Evolutionary conservation across 1,284 basidiomycete species (phyloP), one percentile per base, ranked within the genome.

Genomic region (Microbotryomycetes sp.): DNA sequence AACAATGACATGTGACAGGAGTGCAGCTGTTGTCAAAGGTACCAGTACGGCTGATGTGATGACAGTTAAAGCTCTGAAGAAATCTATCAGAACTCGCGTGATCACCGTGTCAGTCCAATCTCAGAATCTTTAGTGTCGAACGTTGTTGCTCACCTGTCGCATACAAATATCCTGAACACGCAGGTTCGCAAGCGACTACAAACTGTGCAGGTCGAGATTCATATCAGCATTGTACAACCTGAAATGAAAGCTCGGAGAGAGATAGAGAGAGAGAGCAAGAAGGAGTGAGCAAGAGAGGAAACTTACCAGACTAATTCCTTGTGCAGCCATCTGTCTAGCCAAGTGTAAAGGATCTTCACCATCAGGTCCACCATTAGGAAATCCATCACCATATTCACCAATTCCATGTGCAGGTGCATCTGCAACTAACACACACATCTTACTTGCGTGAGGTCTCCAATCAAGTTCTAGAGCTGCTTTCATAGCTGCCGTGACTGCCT

Each of bases 171-270:
- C 91, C 90, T 64, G 91, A 94, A 60, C 97, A 80, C 2, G 93
- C 94, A 57, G 96, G 94, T 77, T 98, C 94, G 78, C 94, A 98
- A 30, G 96, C 94, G 22, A 99, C 93, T 75, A 96, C 92, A 79
- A 96, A 94, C 90, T 93, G 68, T 7, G 15, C 69, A 26, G 7
- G 31, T 15, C 7, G 14, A 26, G 15, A 15, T 49, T n/a, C 28
- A 22, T 32, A 6, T 14, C 25, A 19, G 14, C 2, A n/a, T 31
- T 22, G 4, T 29, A 36, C n/a, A 46, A 46, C 22, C n/a, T n/a
- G n/a, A n/a, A n/a, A n/a, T n/a, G n/a, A n/a, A n/a, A n/a, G n/a
- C n/a, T n/a, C n/a, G n/a, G n/a, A n/a, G n/a, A n/a, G n/a, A n/a
- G n/a, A n/a, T n/a, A n/a, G 46, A 22, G 2, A 46, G 12, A 12